Base-by-base conservation (phyloP, 805 yeast species). In the Pichia membranifaciens region DNA sequence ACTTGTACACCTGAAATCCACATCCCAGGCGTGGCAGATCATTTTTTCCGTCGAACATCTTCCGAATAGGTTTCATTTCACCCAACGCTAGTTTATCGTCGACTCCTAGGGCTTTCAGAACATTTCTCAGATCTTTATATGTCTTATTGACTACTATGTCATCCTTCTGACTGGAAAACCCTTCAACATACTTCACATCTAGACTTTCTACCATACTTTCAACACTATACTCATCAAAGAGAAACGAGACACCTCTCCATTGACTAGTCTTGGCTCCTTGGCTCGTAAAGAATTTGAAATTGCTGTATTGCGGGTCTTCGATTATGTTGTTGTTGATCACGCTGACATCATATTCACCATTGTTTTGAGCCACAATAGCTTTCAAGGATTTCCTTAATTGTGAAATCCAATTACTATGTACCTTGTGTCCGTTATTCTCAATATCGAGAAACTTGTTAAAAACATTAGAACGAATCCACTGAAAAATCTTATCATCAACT, bases 1-100 rank as follows among this genome's bases (percentile, higher is more conserved):
- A 38, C 32, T 43, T 51, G 1, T 31, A 18, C 13, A 42, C 37
- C 28, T 50, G 47, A 21, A 50, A 20, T 6, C 48, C 52, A 50
- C 51, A 47, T 18, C 49, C 51, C 25, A 36, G 16, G 5, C 13
- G 5, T 38, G 52, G 49, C 10, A 49, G 22, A 3, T 21, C 35
- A 8, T 42, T 10, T 28, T 49, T 49, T 18, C 39, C 31, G 39
- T 49, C 52, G 42, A 49, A 49, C 12, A 9, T 41, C 25, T 20
- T 42, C 5, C 20, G 33, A 7, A 45, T 7, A 12, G 25, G 4
- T 20, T 35, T 34, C 21, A 8, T 18, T 7, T 23, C 29, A 20
- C 15, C 12, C 12, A 25, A 17, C 18, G 40, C 15, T 17, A 44
- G n/a, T 10, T 17, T 17, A 17, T 3, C 17, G 29, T 43, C 43